phyloP scores from a whole-genome alignment of 1,139 yeast species.

The Suhomyces guaymorum region DNA sequence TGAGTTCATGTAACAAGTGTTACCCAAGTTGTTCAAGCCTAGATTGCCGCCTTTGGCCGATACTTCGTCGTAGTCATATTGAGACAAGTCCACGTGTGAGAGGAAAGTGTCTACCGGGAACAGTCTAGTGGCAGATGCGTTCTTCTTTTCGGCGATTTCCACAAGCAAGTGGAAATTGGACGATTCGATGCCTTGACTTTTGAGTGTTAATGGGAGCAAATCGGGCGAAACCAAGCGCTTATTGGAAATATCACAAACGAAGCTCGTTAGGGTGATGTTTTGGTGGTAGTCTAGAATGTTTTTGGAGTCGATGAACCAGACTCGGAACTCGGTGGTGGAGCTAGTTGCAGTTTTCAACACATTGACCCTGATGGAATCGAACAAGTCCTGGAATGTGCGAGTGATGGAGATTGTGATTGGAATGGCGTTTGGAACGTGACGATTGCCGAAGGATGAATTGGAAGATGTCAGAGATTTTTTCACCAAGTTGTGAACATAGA shows the following conservation, averaged over 20 bases:
- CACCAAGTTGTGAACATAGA: constrained; percentile 52
- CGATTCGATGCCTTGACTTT: constrained; percentile 33
- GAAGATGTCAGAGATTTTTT: constrained; percentile 20
- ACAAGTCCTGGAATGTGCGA: constrained; percentile 36
- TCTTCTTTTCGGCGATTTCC: constrained; percentile 30
- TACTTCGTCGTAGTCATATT: constrained; percentile 18
- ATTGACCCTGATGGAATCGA: constrained; percentile 26
- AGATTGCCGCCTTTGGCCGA: constrained; percentile 34
- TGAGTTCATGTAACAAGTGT: constrained; percentile 96
- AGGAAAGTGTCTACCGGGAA: constrained; percentile 36
- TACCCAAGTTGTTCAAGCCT: constrained; percentile 84
- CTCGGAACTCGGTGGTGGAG: constrained; percentile 20
- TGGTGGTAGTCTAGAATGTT: constrained; percentile 27
- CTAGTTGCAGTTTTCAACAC: constrained; percentile 20
- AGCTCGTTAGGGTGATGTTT: constrained; percentile 27
- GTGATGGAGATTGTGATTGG: constrained; percentile 31
- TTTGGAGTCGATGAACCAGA: constrained; percentile 42
- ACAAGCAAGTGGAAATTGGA: constrained; percentile 35
- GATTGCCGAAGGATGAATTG: constrained; percentile 11
- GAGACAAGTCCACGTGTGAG: constrained; percentile 19
- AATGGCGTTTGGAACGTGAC: constrained; percentile 7
- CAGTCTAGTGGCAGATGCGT: constrained; percentile 7
- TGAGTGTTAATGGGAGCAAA: constrained; percentile 27
- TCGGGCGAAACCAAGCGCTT: constrained; percentile 34
- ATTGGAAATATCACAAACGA: constrained; percentile 32